Conservation (phyloP, 768 basidiomycete genomes). For the Podaxis sp. region DNA sequence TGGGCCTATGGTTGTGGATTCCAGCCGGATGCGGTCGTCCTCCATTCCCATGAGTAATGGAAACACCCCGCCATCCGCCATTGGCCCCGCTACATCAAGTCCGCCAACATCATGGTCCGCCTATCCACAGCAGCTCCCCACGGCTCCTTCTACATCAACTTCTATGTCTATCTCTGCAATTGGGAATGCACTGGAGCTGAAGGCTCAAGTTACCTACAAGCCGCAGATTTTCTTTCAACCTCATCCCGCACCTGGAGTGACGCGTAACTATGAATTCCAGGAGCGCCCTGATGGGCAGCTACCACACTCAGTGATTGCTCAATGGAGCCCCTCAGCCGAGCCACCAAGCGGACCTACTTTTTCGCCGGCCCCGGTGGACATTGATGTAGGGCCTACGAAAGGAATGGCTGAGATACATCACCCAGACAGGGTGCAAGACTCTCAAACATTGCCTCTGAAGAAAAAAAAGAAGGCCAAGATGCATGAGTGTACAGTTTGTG, state of each 20-base stretch:
- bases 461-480: constrained; percentile 51
- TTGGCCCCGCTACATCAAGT: neutral
- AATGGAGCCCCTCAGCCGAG: neutral
- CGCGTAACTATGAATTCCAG: neutral
- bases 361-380: neutral
- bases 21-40: constrained; percentile 13
- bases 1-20: neutral
- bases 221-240: neutral
- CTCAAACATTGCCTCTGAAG: neutral
- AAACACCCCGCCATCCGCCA: neutral
- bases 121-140: neutral
- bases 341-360: neutral
- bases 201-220: neutral
- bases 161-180: neutral
- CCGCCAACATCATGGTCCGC: neutral
- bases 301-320: neutral
- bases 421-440: neutral
- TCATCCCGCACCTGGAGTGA: neutral
- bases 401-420: neutral
- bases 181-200: neutral
- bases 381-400: neutral
- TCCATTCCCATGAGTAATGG: constrained; percentile 38
- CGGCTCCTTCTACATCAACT: neutral
- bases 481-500: constrained; percentile 48
- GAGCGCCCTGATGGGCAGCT: neutral